Evolutionary conservation across 2,329 filamentous ascomycete genomes (phyloP).

Genomic region (Ophiocordyceps sinensis): DNA sequence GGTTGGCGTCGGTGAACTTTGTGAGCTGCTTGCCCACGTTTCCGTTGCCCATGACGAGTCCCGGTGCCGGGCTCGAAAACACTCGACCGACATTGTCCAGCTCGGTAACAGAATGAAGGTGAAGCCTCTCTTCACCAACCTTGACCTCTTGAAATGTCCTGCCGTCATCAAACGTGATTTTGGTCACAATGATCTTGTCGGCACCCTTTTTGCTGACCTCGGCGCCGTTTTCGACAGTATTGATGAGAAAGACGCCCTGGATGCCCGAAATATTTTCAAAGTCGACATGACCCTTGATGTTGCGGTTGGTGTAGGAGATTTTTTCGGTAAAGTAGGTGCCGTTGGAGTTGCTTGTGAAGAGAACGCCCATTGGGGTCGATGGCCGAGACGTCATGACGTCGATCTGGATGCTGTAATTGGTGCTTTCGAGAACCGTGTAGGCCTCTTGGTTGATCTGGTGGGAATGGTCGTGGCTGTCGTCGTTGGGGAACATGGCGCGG

Average conservation of each 20-base stretch:
- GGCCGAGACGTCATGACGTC: conserved; percentile 66
- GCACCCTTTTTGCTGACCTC: conserved; percentile 45
- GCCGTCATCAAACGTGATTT: conserved; percentile 93
- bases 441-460: conserved; percentile 58
- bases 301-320: conserved; percentile 82
- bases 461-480: conserved; percentile 62
- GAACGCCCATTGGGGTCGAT: conserved; percentile 61
- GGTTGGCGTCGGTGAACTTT: conserved; percentile 56
- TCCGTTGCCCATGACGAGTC: conserved; percentile 84
- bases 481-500: conserved; percentile 72
- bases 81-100: conserved; percentile 70
- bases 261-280: conserved; percentile 90
- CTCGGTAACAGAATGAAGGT: conserved; percentile 86
- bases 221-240: conserved; percentile 75
- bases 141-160: conserved; percentile 67
- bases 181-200: conserved; percentile 56
- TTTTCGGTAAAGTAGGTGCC: conserved; percentile 93
- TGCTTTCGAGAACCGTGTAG: conserved; percentile 90
- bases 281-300: conserved; percentile 62
- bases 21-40: conserved; percentile 69
- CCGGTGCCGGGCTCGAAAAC: conserved; percentile 87
- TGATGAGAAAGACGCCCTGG: conserved; percentile 83
- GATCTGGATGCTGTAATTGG: conserved; percentile 94
- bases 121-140: conserved; percentile 52
- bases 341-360: conserved; percentile 95